Base-by-base conservation (phyloP, 2,329 filamentous ascomycete species). In the Colletotrichum brevisporum region DNA sequence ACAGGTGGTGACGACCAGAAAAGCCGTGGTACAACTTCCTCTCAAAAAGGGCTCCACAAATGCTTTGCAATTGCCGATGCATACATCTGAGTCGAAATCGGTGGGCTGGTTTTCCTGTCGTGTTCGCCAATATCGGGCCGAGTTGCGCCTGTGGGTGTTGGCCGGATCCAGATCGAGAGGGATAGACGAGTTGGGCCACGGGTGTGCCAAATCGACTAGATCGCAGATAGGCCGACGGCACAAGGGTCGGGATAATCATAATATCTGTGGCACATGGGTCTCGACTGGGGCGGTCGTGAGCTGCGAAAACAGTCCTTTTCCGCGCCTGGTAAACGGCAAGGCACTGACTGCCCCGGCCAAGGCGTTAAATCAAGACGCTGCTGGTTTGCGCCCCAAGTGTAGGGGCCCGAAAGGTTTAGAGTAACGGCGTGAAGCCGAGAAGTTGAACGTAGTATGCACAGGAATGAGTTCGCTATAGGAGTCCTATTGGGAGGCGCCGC, bases 401-500 rank as follows among this genome's bases (percentile, higher is more conserved):
- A 8, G 41, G 41, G 41, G 41, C 41, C 31, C 31, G 31, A 36
- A 36, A 36, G 31, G 10, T 36, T 9, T 36, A 36, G 31, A 36
- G 31, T 36, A 36, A 24, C 6, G 47, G 24, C 18, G 16, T 16
- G 12, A 24, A 26, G 41, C 50, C n/a, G 16, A 41, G 12, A 48
- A 48, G 60, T 21, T 54, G 54, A 27, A 45, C 26, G 53, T 50
- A 50, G 57, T 62, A 58, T 66, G 58, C 55, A 66, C 47, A 66
- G 27, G 36, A 59, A 61, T 61, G 41, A 43, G 48, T 47, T 53
- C 67, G 61, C 62, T 36, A 56, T 63, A 48, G 31, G 45, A 47
- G 45, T 58, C 69, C 53, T 54, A 70, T 63, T 70, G 56, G 52
- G 13, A 41, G 53, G 56, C 43, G 39, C 55, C 48, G 54, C 31